phyloP scores from a whole-genome alignment of 1,284 basidiomycete genomes.

The Trichosporon coremiiforme region DNA sequence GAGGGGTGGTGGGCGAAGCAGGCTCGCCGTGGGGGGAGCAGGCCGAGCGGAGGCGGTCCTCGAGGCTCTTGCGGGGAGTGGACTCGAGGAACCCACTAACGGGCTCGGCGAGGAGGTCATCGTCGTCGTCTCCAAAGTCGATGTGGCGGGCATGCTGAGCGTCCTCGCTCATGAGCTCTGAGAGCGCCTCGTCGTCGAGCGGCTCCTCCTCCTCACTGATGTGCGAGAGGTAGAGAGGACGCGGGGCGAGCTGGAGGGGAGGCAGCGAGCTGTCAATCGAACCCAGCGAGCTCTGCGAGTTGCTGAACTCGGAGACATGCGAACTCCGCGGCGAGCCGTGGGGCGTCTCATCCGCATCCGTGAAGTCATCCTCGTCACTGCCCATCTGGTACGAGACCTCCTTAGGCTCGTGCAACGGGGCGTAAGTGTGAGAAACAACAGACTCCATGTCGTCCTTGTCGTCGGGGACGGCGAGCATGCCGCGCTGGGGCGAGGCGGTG shows the following conservation, averaged over 20 bases:
- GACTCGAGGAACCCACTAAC: background rate
- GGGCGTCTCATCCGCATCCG: slow-evolving; percentile 21
- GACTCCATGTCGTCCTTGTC: slow-evolving; percentile 9
- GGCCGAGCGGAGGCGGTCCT: slow-evolving; percentile 24
- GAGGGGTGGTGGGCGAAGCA: background rate
- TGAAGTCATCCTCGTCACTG: background rate
- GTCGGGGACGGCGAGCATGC: background rate
- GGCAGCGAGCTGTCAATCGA: background rate
- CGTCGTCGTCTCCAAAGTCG: slow-evolving; percentile 17
- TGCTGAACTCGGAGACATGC: no score
- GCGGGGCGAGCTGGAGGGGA: slow-evolving; percentile 15
- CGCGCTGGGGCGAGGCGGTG: background rate
- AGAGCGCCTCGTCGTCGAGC: slow-evolving; percentile 30
- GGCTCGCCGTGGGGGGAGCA: background rate
- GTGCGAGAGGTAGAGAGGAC: slow-evolving; percentile 27
- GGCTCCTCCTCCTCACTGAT: slow-evolving; percentile 35
- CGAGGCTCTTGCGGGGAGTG: slow-evolving; percentile 21
- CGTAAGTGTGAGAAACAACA: background rate
- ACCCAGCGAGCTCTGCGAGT: no score
- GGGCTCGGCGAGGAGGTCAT: slow-evolving; percentile 24
- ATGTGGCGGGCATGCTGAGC: slow-evolving; percentile 22
- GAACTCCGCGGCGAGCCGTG: background rate
- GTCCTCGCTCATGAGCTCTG: slow-evolving; percentile 30
- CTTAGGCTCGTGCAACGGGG: slow-evolving; percentile 21
- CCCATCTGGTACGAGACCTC: slow-evolving; percentile 17